Conservation (phyloP, 345 rosid genomes). For the Melaleuca alternifolia region DNA sequence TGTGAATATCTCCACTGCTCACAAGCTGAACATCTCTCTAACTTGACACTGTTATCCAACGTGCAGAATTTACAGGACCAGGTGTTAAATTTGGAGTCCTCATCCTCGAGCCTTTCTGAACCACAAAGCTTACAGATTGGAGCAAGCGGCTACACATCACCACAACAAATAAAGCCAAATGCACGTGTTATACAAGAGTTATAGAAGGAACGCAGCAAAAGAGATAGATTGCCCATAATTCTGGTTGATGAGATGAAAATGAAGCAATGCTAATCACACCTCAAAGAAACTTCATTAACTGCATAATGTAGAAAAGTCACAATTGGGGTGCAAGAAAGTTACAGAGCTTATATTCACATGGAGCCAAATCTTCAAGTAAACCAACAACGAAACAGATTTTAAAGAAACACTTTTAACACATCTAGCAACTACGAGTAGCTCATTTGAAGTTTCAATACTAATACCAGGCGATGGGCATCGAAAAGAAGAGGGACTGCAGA, state of each 20-base stretch:
- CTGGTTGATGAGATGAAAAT: neutral
- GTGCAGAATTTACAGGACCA: constrained; percentile 83
- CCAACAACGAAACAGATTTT: neutral
- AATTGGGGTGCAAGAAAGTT: neutral
- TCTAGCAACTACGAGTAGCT: neutral
- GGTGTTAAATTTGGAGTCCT: constrained; percentile 20
- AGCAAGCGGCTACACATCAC: constrained; percentile 46
- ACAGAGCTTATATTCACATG: neutral
- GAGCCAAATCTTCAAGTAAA: neutral
- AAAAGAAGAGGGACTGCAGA: neutral
- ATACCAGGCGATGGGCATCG: neutral
- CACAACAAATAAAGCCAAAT: neutral
- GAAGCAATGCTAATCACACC: neutral
- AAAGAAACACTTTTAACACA: neutral
- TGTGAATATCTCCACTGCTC: constrained; percentile 76
- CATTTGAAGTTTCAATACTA: neutral
- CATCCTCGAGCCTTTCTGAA: constrained; percentile 39
- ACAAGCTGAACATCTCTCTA: constrained; percentile 76
- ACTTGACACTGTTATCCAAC: constrained; percentile 43
- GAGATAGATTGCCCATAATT: neutral
- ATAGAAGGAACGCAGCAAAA: neutral
- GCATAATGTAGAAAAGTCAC: neutral
- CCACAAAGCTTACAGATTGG: constrained; percentile 58
- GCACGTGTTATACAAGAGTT: neutral
- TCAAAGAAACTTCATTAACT: neutral